These are phyloP conservation scores for bread wheat (Triticum aestivum) DNA, from an alignment of 176 grass and related monocot genomes.

Conservation along the genomic window IWGSC_CS_RefSeq_v2.1 NC_057808.1:75502453-75502952, in stretches of 20 bases:
- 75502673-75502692: conserved; percentile 18
- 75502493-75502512: no score
- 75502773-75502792: not conserved
- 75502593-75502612: no score
- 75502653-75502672: not conserved
- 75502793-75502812: no score
- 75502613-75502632: no score
- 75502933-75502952: not conserved
- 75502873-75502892: not conserved
- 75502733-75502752: not conserved
- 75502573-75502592: no score
- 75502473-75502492: no score
- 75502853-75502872: conserved; percentile 14
- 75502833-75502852: not conserved
- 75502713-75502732: not conserved
- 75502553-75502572: no score
- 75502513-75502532: no score
- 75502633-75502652: not conserved
- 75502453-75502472: no score
- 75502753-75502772: not conserved
- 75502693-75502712: not conserved
- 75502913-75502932: not conserved
- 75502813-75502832: not conserved
- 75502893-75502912: not conserved
- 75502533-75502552: no score